These are phyloP conservation scores for Candida sp. DNA, from an alignment of 1,139 yeast genomes.

Conservation along the genomic window DNA sequence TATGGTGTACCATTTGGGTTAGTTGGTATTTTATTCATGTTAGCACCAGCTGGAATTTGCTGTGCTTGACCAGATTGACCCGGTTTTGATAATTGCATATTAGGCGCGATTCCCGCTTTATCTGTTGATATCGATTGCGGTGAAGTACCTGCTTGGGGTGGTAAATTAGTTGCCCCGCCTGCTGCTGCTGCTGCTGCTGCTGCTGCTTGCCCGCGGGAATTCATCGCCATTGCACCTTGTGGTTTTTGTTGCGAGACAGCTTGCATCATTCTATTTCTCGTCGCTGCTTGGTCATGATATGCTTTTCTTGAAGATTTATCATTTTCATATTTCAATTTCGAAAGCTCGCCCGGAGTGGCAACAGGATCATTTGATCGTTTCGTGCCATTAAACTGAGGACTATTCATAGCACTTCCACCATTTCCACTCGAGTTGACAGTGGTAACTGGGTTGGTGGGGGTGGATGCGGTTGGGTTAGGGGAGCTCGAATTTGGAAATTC, in stretches of 20 bases:
- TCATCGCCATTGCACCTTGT: slow-evolving; percentile 9
- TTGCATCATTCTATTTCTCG: slow-evolving; percentile 36
- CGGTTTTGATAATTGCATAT: slow-evolving; percentile 1
- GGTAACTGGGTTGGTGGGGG: slow-evolving; percentile 4
- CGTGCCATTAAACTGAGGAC: slow-evolving; percentile 6
- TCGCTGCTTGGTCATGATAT: slow-evolving; percentile 51
- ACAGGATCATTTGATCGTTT: slow-evolving; percentile 30
- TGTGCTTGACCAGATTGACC: slow-evolving; percentile 2
- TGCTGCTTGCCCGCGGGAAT: slow-evolving; percentile 10
- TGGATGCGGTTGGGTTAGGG: slow-evolving; percentile 16
- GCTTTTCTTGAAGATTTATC: slow-evolving; percentile 83
- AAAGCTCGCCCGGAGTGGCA: slow-evolving; percentile 83
- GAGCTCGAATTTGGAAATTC: slow-evolving; percentile 11
- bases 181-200: slow-evolving; percentile 11
- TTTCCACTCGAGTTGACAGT: neutral
- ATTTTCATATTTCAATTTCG: slow-evolving; percentile 77
- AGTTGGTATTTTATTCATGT: slow-evolving; percentile 30
- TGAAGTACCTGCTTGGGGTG: slow-evolving; percentile 3
- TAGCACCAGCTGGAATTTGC: neutral
- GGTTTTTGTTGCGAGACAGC: slow-evolving; percentile 36
- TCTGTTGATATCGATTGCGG: slow-evolving; percentile 9
- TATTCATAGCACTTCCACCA: slow-evolving; percentile 3
- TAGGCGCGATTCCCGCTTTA: slow-evolving; percentile 11
- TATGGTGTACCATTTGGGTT: slow-evolving; percentile 53
- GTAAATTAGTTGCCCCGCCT: slow-evolving; percentile 9